A percentile compares a stretch with the other conserved stretches of the same genome.
These are phyloP conservation scores for Fusarium robinianum DNA, from an alignment of 2,329 filamentous ascomycete genomes.

Conservation along the genomic window DNA sequence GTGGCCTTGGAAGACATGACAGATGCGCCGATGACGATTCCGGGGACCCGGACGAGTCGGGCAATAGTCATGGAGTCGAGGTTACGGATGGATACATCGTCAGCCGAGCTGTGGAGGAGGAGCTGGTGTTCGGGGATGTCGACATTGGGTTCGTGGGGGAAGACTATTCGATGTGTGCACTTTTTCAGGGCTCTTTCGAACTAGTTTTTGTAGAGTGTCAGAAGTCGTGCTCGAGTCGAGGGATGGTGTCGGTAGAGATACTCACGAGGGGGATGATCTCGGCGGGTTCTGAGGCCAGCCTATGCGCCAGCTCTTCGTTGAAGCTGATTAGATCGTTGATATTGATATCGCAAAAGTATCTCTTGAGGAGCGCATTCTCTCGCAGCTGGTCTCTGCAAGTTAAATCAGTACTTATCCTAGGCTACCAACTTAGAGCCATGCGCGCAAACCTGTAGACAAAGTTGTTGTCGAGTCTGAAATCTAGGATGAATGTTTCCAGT, in stretches of 20 bases:
- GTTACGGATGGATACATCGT: constrained; percentile 90
- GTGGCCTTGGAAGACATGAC: constrained; percentile 97
- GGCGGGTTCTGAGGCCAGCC: constrained; percentile 83
- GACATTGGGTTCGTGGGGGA: constrained; percentile 70
- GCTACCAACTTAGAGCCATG: too few relatives aligned
- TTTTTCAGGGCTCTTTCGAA: constrained; percentile 89
- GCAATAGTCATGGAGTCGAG: constrained; percentile 92
- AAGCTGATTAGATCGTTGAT: constrained; percentile 95
- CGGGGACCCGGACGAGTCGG: constrained; percentile 92
- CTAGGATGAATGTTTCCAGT: constrained; percentile 88
- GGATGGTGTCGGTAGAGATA: too few relatives aligned
- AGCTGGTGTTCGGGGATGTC: constrained; percentile 89
- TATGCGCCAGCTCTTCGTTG: constrained; percentile 92
- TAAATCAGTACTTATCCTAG: constrained; percentile 14
- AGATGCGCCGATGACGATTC: constrained; percentile 96
- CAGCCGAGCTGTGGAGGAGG: constrained; percentile 88
- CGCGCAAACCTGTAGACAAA: constrained; percentile 83
- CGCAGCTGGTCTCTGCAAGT: constrained; percentile 81
- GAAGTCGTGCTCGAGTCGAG: too few relatives aligned
- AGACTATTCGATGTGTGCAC: constrained; percentile 93
- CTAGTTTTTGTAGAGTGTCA: constrained; percentile 49
- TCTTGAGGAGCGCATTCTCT: constrained; percentile 92
- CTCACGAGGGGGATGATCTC: constrained; percentile 89
- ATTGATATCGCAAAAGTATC: constrained; percentile 95
- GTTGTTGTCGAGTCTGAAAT: constrained; percentile 90